phyloP scores from a whole-genome alignment of 169 alveolate genomes.

The Eimeria necatrix region DNA sequence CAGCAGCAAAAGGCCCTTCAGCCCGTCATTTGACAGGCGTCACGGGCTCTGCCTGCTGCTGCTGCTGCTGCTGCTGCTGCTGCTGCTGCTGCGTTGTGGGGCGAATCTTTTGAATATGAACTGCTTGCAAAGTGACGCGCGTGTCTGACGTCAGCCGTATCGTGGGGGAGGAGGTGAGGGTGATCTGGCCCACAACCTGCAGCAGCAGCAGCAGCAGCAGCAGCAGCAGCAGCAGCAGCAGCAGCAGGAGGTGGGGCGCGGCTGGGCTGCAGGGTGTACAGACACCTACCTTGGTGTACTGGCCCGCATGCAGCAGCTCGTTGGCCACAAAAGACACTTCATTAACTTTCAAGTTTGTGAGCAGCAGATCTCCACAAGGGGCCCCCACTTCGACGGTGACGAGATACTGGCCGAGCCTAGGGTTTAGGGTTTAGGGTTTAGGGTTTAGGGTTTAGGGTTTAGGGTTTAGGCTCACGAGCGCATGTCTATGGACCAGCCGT shows the following conservation, averaged over 20 bases:
- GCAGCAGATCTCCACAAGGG: constrained; percentile 15
- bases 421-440: background rate
- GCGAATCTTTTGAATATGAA: background rate
- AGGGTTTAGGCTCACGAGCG: constrained; percentile 12
- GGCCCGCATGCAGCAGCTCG: constrained; percentile 61
- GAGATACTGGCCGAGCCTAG: constrained; percentile 18
- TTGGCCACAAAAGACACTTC: constrained; percentile 15
- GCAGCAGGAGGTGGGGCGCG: no score
- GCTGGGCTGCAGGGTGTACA: no score
- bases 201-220: background rate
- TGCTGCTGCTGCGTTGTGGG: background rate
- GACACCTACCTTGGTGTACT: constrained; percentile 70
- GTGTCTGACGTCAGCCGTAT: constrained; percentile 20
- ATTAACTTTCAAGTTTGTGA: background rate
- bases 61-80: background rate
- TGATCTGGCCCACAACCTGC: constrained; percentile 20
- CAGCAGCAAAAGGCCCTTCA: no score
- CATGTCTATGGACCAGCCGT: constrained; percentile 67
- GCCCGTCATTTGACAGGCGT: background rate
- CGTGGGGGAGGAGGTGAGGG: constrained; percentile 16
- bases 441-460: background rate
- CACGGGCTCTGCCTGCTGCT: no score
- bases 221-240: background rate
- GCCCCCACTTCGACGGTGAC: constrained; percentile 66
- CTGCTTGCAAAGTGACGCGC: constrained; percentile 12